Base-by-base conservation (phyloP, 1,139 yeast genomes). In the Lodderomyces theae region DNA sequence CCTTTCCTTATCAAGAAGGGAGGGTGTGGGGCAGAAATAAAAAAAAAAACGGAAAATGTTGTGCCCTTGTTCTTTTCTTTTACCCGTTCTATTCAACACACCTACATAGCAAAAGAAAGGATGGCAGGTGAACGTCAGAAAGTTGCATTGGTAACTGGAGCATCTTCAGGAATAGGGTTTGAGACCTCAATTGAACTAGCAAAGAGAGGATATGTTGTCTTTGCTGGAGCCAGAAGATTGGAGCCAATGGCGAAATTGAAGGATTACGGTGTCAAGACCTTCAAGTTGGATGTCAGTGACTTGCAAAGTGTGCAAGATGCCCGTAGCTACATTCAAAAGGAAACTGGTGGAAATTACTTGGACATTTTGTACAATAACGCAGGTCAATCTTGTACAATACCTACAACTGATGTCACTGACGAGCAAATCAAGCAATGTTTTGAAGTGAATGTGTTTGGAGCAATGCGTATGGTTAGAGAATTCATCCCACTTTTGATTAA, bases 131-230 rank as follows among this genome's bases (percentile, higher is more conserved):
- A 28, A 13, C 38, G 59, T 45, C 58, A 53, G 55, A 69, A 63
- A 52, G 51, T 64, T 18, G 89, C 80, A 2, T 64, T 84, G 34
- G 76, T 86, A 24, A 86, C 95, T 1, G 95, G 95, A 7, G 86
- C 87, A 13, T 83, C 92, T 0, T 82, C 90, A 0, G 95, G 95
- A 9, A 86, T 86, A 42, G 95, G 95, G 3, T 77, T 66, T 54
- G 79, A 80, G 13, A 64, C 83, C 9, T 80, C 90, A 24, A 69
- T 74, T 42, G 88, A 83, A 52, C 69, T 86, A 46, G 82, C 86
- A 12, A 58, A 63, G 15, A 63, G 79, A 44, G 88, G 88, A 2
- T 82, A 74, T 61, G 69, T 66, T 43, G 92, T 86, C 2, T 63
- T 61, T 46, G 67, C 65, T 13, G 83, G 86, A 37, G 92, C 95